A percentile compares a stretch with the other conserved stretches of the same genome.
phyloP scores from a whole-genome alignment of 169 alveolate species.

The Miamiensis avidus region DNA sequence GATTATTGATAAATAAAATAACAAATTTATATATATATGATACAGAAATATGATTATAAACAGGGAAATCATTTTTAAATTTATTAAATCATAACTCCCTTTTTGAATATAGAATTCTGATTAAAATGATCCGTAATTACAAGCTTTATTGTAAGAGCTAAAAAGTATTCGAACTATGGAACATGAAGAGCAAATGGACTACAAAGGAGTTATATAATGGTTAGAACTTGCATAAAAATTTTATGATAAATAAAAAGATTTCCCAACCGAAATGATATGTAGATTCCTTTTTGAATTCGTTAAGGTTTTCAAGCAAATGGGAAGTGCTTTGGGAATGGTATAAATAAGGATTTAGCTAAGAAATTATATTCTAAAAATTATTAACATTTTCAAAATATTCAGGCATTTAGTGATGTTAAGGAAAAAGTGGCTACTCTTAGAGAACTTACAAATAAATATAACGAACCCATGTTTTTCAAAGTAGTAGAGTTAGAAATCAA shows the following conservation, averaged over 20 bases:
- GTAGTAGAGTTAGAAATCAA: not conserved
- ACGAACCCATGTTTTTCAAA: no score
- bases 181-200: not conserved
- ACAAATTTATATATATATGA: no score
- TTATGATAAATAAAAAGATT: not conserved
- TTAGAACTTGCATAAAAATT: not conserved
- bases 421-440: not conserved
- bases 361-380: no score
- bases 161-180: not conserved
- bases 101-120: no score
- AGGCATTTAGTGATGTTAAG: not conserved
- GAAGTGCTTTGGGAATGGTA: not conserved
- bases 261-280: not conserved
- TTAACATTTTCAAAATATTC: no score
- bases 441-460: not conserved
- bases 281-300: not conserved
- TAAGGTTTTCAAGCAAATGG: not conserved
- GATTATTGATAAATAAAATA: no score
- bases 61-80: no score
- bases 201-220: not conserved
- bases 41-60: no score
- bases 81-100: no score
- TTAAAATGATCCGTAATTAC: no score
- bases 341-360: not conserved
- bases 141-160: not conserved